phyloP scores from a whole-genome alignment of 108 stramenopile species.

The Seminavis robusta region DNA sequence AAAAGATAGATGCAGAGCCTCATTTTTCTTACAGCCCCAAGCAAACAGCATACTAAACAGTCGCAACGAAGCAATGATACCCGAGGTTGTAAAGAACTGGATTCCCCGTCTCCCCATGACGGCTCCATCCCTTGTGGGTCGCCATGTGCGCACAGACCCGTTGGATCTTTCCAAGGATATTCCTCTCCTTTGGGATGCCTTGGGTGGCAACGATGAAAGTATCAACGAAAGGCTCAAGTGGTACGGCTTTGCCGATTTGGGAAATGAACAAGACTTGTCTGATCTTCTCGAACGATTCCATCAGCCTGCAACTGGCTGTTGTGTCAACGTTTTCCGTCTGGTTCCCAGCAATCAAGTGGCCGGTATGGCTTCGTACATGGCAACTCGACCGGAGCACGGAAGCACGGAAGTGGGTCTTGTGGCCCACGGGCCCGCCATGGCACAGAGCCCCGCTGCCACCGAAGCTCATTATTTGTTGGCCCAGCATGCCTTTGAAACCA shows the following conservation, averaged over 20 bases:
- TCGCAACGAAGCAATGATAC: too few species aligned
- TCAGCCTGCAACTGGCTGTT: not conserved
- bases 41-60: too few species aligned
- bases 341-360: conserved; percentile 1
- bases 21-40: too few species aligned
- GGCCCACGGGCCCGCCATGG: conserved; percentile 10
- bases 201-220: conserved; percentile 1
- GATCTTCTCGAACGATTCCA: not conserved
- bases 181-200: conserved; percentile 2
- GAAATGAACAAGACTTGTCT: not conserved
- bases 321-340: not conserved
- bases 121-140: not conserved
- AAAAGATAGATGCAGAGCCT: too few species aligned
- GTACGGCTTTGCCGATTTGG: conserved; percentile 4
- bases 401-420: conserved; percentile 6
- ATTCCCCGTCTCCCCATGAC: not conserved
- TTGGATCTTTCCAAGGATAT: conserved; percentile 1
- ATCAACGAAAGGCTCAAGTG: conserved; percentile 13
- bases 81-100: not conserved
- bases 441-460: conserved; percentile 1
- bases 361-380: conserved; percentile 5
- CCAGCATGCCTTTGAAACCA: not conserved
- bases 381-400: not conserved
- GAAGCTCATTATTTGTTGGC: conserved; percentile 15
- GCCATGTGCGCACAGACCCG: conserved; percentile 8